Conservation (phyloP, 2,329 filamentous ascomycete genomes). For the Beauveria bassiana region DNA sequence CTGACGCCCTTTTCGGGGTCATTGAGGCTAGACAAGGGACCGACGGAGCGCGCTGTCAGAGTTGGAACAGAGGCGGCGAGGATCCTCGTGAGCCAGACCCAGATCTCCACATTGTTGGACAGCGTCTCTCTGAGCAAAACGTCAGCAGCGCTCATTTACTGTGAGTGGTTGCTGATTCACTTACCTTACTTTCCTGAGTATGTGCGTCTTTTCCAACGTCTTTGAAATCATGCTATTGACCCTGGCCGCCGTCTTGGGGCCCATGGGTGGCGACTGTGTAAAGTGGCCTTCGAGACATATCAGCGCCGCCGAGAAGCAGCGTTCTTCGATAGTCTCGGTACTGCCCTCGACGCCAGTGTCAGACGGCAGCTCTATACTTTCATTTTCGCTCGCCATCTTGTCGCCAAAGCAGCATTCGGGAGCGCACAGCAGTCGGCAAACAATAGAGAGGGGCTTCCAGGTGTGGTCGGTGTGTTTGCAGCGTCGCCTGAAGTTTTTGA, state of each 20-base stretch:
- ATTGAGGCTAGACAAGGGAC: constrained; percentile 44
- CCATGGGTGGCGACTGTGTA: constrained; percentile 48
- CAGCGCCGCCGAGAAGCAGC: constrained; percentile 52
- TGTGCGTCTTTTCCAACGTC: constrained; percentile 58
- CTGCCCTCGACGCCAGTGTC: constrained; percentile 16
- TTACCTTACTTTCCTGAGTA: constrained; percentile 51
- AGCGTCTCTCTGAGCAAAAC: constrained; percentile 44
- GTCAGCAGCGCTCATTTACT: neutral
- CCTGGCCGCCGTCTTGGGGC: constrained; percentile 45
- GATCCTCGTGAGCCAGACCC: constrained; percentile 56
- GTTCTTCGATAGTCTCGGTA: constrained; percentile 52
- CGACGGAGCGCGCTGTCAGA: constrained; percentile 52
- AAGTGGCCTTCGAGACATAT: constrained; percentile 57
- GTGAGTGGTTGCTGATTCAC: constrained; percentile 7
- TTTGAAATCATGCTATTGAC: constrained; percentile 51
- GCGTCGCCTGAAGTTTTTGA: constrained; percentile 10
- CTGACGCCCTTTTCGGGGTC: constrained; percentile 49
- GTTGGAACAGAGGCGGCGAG: constrained; percentile 54
- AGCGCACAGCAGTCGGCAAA: neutral
- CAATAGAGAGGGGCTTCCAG: neutral
- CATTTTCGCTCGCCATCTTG: neutral
- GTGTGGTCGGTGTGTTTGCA: neutral
- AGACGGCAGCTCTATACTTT: constrained; percentile 8
- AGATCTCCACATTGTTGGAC: constrained; percentile 56
- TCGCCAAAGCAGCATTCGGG: neutral